Percentiles rank a stretch among this genome's conserved stretches.
Evolutionary conservation across 1,139 yeast genomes (phyloP).

Genomic region (Zygotorulaspora mrakii): DNA sequence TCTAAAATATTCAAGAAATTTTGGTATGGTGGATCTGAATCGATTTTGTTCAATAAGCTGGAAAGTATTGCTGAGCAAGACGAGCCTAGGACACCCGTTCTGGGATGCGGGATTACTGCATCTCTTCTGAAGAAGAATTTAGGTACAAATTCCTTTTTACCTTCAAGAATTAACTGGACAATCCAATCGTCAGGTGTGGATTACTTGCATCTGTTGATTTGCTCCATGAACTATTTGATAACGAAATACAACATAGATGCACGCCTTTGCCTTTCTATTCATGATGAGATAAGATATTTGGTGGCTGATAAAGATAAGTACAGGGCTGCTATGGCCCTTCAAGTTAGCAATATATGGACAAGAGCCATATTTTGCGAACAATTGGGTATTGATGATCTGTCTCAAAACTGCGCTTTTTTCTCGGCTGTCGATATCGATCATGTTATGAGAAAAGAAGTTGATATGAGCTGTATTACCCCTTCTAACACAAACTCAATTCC

Average conservation of each 20-base stretch:
- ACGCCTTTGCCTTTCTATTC: constrained; percentile 81
- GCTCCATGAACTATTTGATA: constrained; percentile 82
- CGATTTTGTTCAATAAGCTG: constrained; percentile 81
- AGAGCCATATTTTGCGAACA: constrained; percentile 94
- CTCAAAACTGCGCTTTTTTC: constrained; percentile 94
- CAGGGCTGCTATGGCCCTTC: constrained; percentile 76
- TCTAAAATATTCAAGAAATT: constrained; percentile 40
- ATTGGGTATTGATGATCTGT: constrained; percentile 81
- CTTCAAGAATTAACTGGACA: constrained; percentile 95
- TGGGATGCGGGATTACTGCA: constrained; percentile 90
- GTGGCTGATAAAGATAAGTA: constrained; percentile 70
- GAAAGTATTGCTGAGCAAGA: constrained; percentile 83
- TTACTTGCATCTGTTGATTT: constrained; percentile 76
- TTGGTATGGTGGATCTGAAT: constrained; percentile 95
- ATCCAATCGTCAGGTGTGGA: constrained; percentile 98
- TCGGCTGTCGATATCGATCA: constrained; percentile 90
- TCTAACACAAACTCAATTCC: constrained; percentile 70
- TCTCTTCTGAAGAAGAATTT: constrained; percentile 70
- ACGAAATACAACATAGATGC: constrained; percentile 68
- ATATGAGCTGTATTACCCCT: constrained; percentile 85
- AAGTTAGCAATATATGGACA: constrained; percentile 91
- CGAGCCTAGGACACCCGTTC: constrained; percentile 83
- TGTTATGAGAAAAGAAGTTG: constrained; percentile 84
- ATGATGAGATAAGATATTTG: constrained; percentile 87
- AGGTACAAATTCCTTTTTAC: constrained; percentile 63